Percentiles rank a stretch among this genome's conserved stretches.
Evolutionary conservation across 2,329 filamentous ascomycete genomes (phyloP).

Genomic region (Raffaelea ambrosiae): DNA sequence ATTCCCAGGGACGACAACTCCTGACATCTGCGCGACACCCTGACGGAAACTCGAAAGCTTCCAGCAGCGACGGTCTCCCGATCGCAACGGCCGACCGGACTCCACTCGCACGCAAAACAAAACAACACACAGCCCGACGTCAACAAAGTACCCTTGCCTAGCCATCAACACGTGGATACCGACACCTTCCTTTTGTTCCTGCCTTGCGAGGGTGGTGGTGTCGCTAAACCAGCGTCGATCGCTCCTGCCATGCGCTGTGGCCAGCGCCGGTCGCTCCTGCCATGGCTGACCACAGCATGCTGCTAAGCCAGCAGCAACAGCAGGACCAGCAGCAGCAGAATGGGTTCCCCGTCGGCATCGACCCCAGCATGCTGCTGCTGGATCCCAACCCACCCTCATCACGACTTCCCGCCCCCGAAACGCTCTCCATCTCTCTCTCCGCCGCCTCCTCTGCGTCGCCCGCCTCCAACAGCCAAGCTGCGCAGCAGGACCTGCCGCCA

Average conservation of each 20-base stretch:
- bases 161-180: not conserved
- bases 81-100: not conserved
- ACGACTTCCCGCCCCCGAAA: slow-evolving; percentile 5
- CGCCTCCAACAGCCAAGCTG: slow-evolving; percentile 1
- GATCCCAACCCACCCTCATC: slow-evolving; percentile 10
- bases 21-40: too few relatives aligned
- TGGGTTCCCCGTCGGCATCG: slow-evolving; percentile 13
- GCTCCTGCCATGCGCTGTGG: slow-evolving; percentile 19
- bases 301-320: slow-evolving; percentile 10
- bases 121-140: not conserved
- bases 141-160: not conserved
- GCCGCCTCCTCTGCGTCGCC: slow-evolving; percentile 7
- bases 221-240: slow-evolving; percentile 3
- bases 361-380: slow-evolving; percentile 14
- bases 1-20: too few relatives aligned
- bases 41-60: too few relatives aligned
- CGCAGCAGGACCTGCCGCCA: not conserved
- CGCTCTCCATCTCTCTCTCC: slow-evolving; percentile 8
- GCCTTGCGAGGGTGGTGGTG: not conserved
- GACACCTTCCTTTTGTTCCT: not conserved
- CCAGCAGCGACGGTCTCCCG: not conserved
- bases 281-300: slow-evolving; percentile 19
- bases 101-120: too few relatives aligned
- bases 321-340: slow-evolving; percentile 9
- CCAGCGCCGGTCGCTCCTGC: slow-evolving; percentile 13